Percentiles rank a stretch among this genome's conserved stretches.
These are phyloP conservation scores for Suillus americanus DNA, from an alignment of 768 basidiomycete species.

Conservation along the genomic window DNA sequence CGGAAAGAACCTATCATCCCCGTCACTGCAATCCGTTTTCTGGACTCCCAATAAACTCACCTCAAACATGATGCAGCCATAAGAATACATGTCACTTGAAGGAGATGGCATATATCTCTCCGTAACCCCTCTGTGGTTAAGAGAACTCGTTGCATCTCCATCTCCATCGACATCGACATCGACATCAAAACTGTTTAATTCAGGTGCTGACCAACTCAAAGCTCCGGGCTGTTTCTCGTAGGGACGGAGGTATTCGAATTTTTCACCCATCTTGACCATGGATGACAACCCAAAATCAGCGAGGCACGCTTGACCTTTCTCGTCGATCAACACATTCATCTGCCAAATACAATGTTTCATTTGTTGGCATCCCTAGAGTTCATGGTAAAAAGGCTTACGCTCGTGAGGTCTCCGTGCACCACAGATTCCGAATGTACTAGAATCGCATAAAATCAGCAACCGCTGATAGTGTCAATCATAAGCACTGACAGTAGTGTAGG, in stretches of 20 bases:
- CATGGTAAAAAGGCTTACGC: neutral
- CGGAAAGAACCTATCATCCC: neutral
- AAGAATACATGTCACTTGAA: neutral
- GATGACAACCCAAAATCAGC: constrained; percentile 1
- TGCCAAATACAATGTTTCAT: neutral
- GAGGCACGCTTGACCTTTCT: neutral
- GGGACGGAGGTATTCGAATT: neutral
- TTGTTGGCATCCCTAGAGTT: neutral
- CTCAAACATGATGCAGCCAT: constrained; percentile 1
- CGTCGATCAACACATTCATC: neutral
- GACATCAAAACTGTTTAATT: neutral
- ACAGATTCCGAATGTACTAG: constrained; percentile 4
- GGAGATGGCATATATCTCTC: neutral
- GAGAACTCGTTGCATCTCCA: neutral
- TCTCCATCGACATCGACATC: neutral
- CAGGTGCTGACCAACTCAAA: neutral
- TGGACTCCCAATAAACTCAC: neutral
- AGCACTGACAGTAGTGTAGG: constrained; percentile 2
- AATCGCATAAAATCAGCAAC: neutral
- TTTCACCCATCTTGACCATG: neutral
- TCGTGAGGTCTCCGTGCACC: constrained; percentile 4
- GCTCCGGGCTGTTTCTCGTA: neutral
- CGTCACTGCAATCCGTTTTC: neutral
- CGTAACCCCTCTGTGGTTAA: neutral
- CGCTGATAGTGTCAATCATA: neutral